Evolutionary conservation across 2,329 filamentous ascomycete genomes (phyloP).

Genomic region (Botrytis medusae): DNA sequence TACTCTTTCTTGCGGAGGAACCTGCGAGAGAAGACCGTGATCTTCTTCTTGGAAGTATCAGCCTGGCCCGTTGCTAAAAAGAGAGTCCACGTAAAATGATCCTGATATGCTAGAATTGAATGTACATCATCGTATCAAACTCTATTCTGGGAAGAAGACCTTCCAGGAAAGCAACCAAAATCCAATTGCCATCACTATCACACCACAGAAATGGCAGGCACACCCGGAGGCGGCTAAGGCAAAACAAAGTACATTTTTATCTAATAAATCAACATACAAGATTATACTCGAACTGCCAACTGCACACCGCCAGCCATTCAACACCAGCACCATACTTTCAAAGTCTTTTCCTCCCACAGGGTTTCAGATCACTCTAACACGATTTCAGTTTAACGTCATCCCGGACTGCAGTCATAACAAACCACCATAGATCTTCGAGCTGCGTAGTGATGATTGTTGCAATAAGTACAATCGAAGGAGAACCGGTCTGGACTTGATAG

Average conservation of each 20-base stretch:
- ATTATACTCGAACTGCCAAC: background rate
- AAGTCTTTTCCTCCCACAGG: background rate
- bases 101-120: background rate
- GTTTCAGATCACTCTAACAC: background rate
- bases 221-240: background rate
- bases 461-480: background rate
- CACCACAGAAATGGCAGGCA: background rate
- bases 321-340: background rate
- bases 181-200: background rate
- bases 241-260: background rate
- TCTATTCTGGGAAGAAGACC: background rate
- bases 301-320: background rate
- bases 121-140: background rate
- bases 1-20: too few relatives aligned
- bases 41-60: background rate
- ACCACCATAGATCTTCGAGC: background rate
- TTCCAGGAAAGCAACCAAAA: background rate
- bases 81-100: background rate
- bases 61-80: background rate
- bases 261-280: background rate
- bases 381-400: background rate
- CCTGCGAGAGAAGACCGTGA: background rate
- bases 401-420: background rate
- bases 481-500: too few relatives aligned
- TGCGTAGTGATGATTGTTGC: background rate